These are phyloP conservation scores for Phycomyces blakesleeanus DNA, from an alignment of 192 early-diverging fungal genomes.

Conservation along the genomic window DNA sequence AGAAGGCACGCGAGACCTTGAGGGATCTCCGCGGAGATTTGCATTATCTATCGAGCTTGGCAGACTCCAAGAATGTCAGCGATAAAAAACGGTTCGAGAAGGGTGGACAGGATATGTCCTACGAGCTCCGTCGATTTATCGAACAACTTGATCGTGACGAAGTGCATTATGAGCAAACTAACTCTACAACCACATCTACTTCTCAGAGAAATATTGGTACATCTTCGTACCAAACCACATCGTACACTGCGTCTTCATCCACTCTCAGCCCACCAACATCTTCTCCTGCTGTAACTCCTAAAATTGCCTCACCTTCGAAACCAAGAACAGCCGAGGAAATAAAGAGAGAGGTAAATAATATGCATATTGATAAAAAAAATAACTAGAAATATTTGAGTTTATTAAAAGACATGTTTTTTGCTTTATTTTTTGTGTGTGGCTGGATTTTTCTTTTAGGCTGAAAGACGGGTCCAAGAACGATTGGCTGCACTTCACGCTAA, in stretches of 20 bases:
- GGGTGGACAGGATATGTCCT: constrained; percentile 42
- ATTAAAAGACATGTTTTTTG: too few species aligned
- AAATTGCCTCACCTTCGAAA: constrained; percentile 4
- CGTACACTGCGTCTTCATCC: not conserved
- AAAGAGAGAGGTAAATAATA: constrained; percentile 33
- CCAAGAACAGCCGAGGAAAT: constrained; percentile 38
- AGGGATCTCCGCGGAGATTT: constrained; percentile 36
- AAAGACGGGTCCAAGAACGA: constrained; percentile 35
- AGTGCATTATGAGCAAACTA: not conserved
- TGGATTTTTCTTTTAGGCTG: too few species aligned
- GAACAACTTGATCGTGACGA: constrained; percentile 36
- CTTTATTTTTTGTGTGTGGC: too few species aligned
- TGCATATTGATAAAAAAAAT: too few species aligned
- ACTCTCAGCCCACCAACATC: not conserved
- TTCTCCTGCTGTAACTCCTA: not conserved
- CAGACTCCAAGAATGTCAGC: constrained; percentile 1
- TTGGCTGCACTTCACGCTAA: constrained; percentile 27
- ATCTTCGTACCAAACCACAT: constrained; percentile 4
- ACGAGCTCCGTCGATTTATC: constrained; percentile 42
- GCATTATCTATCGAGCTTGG: constrained; percentile 19
- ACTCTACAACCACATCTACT: constrained; percentile 8
- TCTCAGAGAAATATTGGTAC: not conserved
- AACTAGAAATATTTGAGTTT: not conserved
- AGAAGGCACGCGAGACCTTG: constrained; percentile 38
- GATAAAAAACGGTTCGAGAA: constrained; percentile 37